phyloP scores from a whole-genome alignment of 805 yeast species.

The Lipomyces lipofer region DNA sequence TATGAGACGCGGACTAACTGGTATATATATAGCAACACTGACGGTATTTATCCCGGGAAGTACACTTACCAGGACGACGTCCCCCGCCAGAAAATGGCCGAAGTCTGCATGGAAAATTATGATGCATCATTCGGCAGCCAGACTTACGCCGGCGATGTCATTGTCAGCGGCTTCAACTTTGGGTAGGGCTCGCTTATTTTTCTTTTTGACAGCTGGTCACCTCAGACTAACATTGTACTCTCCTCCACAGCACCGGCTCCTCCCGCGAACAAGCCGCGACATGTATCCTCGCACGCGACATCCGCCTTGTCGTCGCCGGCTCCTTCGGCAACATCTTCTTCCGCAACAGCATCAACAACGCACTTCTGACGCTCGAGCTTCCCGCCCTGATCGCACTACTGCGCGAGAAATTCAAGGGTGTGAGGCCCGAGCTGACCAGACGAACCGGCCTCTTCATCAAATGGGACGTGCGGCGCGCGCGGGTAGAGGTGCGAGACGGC shows the following conservation, averaged over 20 bases:
- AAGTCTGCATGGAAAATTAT: constrained; percentile 99
- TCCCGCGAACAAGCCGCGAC: constrained; percentile 99
- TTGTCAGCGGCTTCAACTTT: constrained; percentile 89
- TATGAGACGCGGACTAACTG: neutral
- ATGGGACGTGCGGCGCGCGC: constrained; percentile 89
- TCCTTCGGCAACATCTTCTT: constrained; percentile 96
- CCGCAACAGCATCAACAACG: constrained; percentile 95
- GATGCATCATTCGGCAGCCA: constrained; percentile 83
- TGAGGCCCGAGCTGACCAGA: constrained; percentile 71
- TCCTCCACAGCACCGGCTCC: constrained; percentile 72
- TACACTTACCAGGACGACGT: constrained; percentile 99
- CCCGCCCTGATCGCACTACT: constrained; percentile 80
- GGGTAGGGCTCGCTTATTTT: constrained; percentile 47
- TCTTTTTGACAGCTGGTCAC: neutral
- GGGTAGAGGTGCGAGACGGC: constrained; percentile 71
- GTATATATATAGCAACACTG: constrained; percentile 72
- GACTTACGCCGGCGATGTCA: constrained; percentile 83
- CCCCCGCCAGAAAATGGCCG: constrained; percentile 92
- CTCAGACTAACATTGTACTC: neutral
- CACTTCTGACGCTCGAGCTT: constrained; percentile 87
- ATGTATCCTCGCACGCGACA: constrained; percentile 91
- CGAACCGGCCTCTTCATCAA: constrained; percentile 91
- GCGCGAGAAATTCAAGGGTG: constrained; percentile 61
- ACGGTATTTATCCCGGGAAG: constrained; percentile 98
- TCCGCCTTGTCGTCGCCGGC: constrained; percentile 91